Evolutionary conservation across 2,329 filamentous ascomycete species (phyloP).

Genomic region (Colletotrichum plurivorum): DNA sequence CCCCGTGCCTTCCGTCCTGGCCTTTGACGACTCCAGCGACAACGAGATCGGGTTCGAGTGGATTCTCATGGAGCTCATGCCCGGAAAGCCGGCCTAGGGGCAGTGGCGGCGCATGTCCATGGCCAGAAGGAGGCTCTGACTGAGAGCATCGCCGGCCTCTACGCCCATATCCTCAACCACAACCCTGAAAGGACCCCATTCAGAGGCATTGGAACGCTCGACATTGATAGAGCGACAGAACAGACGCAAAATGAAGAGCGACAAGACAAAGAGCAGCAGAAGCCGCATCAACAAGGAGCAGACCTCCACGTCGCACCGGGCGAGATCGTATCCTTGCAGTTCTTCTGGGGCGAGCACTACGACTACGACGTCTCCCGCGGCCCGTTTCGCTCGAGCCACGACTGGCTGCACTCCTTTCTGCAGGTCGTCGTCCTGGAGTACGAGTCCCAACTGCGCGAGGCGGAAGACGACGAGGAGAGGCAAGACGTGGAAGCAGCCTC

Average conservation of each 20-base stretch:
- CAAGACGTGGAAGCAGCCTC: conserved; percentile 49
- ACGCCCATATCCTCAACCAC: conserved; percentile 40
- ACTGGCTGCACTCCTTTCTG: conserved; percentile 53
- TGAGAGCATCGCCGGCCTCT: conserved; percentile 48
- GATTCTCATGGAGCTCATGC: conserved; percentile 54
- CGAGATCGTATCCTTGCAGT: conserved; percentile 49
- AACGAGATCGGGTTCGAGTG: conserved; percentile 58
- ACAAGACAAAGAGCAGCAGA: no score
- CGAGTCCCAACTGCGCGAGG: conserved; percentile 43
- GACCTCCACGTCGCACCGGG: conserved; percentile 37
- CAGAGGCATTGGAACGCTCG: conserved; percentile 4
- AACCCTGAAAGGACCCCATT: neutral
- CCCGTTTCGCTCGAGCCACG: conserved; percentile 54
- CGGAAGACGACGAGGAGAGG: conserved; percentile 46
- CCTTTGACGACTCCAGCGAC: conserved; percentile 48
- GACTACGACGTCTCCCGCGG: conserved; percentile 50
- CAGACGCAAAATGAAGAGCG: conserved; percentile 21
- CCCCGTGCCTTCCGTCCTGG: conserved; percentile 51
- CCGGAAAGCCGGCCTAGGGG: conserved; percentile 44
- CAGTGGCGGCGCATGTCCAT: conserved; percentile 48
- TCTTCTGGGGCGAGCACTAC: conserved; percentile 51
- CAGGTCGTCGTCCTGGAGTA: conserved; percentile 47
- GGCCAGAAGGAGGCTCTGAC: conserved; percentile 51
- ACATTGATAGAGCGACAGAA: neutral
- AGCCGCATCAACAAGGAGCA: no score